Percentiles rank a stretch among this genome's conserved stretches.
phyloP scores from a whole-genome alignment of 371 early-diverging fungal genomes.

The Mortierella sp. region DNA sequence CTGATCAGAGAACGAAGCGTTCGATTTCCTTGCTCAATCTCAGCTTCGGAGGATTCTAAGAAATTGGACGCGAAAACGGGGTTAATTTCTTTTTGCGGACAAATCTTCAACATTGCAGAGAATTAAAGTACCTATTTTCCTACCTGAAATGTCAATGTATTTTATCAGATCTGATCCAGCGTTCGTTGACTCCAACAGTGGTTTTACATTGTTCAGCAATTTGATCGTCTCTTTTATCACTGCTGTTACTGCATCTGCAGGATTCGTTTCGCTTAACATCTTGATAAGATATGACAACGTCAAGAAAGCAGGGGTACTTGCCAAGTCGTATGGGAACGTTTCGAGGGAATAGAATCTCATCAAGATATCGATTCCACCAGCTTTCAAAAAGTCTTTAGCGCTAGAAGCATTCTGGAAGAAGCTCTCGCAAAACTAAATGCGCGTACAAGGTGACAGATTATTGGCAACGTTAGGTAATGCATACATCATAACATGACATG shows the following conservation, averaged over 20 bases:
- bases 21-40: constrained; percentile 66
- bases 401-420: constrained; percentile 85
- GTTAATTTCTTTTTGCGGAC: no score
- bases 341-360: constrained; percentile 76
- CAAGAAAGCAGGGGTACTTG: constrained; percentile 72
- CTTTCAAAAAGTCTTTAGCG: constrained; percentile 78
- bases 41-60: constrained; percentile 61
- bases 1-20: constrained; percentile 70
- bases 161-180: constrained; percentile 33
- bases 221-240: constrained; percentile 63
- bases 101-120: neutral
- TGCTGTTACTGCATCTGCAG: constrained; percentile 59
- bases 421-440: constrained; percentile 82
- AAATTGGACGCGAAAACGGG: neutral
- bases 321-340: constrained; percentile 82
- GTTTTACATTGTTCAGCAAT: constrained; percentile 57
- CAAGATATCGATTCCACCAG: constrained; percentile 74
- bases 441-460: no score
- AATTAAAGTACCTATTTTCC: neutral
- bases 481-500: neutral
- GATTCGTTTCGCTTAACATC: constrained; percentile 75
- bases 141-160: constrained; percentile 44
- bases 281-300: constrained; percentile 82
- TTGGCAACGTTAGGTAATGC: neutral
- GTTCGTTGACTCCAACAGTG: constrained; percentile 29